Evolutionary conservation across 331 rosid genomes (phyloP).

Genomic region (Arachis monticola): DNA sequence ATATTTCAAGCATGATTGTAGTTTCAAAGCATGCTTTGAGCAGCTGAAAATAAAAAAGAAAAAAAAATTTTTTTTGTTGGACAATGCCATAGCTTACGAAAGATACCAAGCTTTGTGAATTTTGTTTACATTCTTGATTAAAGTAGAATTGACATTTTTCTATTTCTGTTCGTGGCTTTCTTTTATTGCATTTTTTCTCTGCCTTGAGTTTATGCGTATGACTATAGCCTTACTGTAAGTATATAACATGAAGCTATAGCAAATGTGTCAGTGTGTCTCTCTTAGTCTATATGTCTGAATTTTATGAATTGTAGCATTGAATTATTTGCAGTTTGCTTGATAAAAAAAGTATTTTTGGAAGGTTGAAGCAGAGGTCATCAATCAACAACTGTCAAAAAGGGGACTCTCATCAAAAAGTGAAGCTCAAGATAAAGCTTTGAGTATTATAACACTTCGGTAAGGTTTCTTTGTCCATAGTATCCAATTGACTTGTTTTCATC

Average conservation of each 20-base stretch:
- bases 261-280: not conserved
- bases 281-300: conserved; percentile 18
- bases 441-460: conserved; percentile 76
- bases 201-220: conserved; percentile 25
- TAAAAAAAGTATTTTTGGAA: conserved; percentile 41
- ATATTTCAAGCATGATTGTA: not conserved
- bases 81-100: not conserved
- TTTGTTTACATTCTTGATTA: conserved; percentile 11
- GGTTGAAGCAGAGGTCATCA: conserved; percentile 89
- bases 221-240: conserved; percentile 8
- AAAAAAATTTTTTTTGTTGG: not conserved
- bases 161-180: conserved; percentile 14
- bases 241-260: not conserved
- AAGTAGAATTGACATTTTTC: conserved; percentile 13
- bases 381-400: conserved; percentile 76
- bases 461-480: conserved; percentile 35
- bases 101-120: conserved; percentile 26
- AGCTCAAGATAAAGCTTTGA: conserved; percentile 88
- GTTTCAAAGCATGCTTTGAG: not conserved
- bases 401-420: conserved; percentile 84
- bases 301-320: conserved; percentile 18
- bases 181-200: not conserved
- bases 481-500: conserved; percentile 33
- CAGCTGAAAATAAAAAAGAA: not conserved
- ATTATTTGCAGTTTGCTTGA: no score